Conservation (phyloP, 2,329 filamentous ascomycete genomes). For the Xylariaceae sp. region DNA sequence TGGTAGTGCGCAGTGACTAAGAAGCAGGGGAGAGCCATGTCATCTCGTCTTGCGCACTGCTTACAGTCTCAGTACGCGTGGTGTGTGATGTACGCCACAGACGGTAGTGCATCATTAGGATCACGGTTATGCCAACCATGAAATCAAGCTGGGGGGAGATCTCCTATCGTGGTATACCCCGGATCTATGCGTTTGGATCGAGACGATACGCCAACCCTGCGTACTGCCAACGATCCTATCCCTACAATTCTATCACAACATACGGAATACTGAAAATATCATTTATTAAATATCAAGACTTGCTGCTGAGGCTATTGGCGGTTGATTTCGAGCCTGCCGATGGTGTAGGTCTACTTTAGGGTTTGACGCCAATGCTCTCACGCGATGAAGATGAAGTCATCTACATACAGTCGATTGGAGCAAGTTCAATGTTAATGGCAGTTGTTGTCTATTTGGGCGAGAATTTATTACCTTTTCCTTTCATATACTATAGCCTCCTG, state of each 20-base stretch:
- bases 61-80: not conserved
- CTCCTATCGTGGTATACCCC: not conserved
- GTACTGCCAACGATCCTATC: no score
- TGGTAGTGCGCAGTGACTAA: not conserved
- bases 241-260: no score
- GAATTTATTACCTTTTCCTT: no score
- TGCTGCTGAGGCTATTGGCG: not conserved
- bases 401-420: not conserved
- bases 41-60: no score
- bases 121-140: slow-evolving; percentile 4
- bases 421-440: not conserved
- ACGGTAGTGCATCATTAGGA: not conserved
- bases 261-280: not conserved
- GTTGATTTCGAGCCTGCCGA: not conserved
- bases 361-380: slow-evolving; percentile 8
- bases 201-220: not conserved
- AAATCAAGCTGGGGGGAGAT: slow-evolving; percentile 10
- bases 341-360: not conserved
- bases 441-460: not conserved
- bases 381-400: slow-evolving; percentile 29
- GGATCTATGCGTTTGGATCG: no score
- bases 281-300: not conserved
- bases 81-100: not conserved
- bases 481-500: no score
- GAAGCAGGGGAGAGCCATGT: not conserved